Evolutionary conservation across 83 land plant genomes (phyloP).

Genomic region (Picea engelmannii): DNA sequence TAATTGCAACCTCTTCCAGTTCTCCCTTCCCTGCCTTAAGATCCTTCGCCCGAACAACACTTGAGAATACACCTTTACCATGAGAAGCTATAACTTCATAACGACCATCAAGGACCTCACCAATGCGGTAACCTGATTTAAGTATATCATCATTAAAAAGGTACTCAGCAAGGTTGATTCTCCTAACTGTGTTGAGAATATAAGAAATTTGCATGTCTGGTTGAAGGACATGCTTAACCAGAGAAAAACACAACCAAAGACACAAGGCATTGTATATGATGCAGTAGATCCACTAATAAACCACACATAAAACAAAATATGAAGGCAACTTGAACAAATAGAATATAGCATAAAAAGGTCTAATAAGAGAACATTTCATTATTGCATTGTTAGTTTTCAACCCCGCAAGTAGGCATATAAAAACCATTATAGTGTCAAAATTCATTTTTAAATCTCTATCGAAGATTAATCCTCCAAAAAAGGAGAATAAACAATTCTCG

Average conservation of each 20-base stretch:
- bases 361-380: no score
- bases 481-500: no score
- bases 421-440: neutral
- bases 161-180: neutral
- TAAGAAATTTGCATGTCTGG: no score
- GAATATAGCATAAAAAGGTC: no score
- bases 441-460: no score
- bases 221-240: no score
- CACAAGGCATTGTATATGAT: neutral
- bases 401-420: neutral
- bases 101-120: slow-evolving; percentile 93
- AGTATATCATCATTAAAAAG: neutral
- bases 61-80: slow-evolving; percentile 98
- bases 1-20: slow-evolving; percentile 93
- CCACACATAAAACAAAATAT: no score
- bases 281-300: no score
- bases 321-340: no score
- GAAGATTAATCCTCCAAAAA: no score
- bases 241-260: no score
- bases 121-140: slow-evolving; percentile 78
- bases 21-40: slow-evolving; percentile 78
- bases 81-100: slow-evolving; percentile 93
- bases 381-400: neutral
- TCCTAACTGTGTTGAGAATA: no score
- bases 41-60: slow-evolving; percentile 97